Evolutionary conservation across 257 asterid species (phyloP).

Genomic region (Buddleja alternifolia): DNA sequence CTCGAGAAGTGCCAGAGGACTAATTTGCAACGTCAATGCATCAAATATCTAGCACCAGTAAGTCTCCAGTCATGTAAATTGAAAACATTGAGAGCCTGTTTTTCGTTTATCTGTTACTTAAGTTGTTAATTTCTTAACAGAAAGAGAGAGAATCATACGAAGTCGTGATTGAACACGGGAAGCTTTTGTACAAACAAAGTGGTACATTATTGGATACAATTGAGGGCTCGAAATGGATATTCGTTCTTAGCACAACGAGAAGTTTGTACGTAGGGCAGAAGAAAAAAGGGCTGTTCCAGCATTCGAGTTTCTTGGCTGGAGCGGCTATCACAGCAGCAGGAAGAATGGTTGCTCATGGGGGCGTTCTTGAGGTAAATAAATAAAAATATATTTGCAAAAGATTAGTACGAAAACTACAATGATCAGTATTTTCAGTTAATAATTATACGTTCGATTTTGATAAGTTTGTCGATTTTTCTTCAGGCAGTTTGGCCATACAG

Average conservation of each 20-base stretch:
- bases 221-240: slow-evolving; percentile 92
- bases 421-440: neutral
- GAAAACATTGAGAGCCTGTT: neutral
- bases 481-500: slow-evolving; percentile 98
- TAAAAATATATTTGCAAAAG: neutral
- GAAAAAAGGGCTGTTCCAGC: slow-evolving; percentile 82
- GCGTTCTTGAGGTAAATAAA: slow-evolving; percentile 73
- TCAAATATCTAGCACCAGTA: slow-evolving; percentile 91
- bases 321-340: slow-evolving; percentile 98
- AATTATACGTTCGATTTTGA: neutral
- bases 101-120: slow-evolving; percentile 20
- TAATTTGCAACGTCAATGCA: slow-evolving; percentile 75
- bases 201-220: slow-evolving; percentile 58
- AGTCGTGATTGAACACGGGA: slow-evolving; percentile 67
- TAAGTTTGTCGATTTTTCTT: neutral
- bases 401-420: neutral
- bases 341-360: slow-evolving; percentile 73
- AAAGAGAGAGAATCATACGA: slow-evolving; percentile 81
- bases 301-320: slow-evolving; percentile 92
- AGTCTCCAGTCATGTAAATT: slow-evolving; percentile 32
- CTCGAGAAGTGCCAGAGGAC: slow-evolving; percentile 79
- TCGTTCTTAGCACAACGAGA: slow-evolving; percentile 88
- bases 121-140: slow-evolving; percentile 43
- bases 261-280: slow-evolving; percentile 78
- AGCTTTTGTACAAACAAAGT: slow-evolving; percentile 67